Evolutionary conservation across 768 basidiomycete species (phyloP).

Genomic region (Podaxis carcinomalis): DNA sequence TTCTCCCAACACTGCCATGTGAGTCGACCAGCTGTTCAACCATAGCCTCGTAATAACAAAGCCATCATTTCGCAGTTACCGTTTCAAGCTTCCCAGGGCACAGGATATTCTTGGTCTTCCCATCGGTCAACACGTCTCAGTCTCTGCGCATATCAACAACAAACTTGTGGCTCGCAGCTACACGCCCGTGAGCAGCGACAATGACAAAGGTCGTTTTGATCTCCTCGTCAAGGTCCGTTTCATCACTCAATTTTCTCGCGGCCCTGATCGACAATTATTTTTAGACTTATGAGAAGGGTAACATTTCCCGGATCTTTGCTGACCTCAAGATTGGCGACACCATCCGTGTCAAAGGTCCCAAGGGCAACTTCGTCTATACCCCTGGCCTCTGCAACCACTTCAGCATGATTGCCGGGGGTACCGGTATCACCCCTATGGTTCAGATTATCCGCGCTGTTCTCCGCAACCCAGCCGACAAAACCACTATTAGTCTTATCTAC

Average conservation of each 20-base stretch:
- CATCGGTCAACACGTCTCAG: constrained; percentile 93
- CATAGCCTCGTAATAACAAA: neutral
- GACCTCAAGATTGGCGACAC: constrained; percentile 84
- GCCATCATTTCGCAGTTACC: constrained; percentile 57
- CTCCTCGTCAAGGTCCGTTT: constrained; percentile 85
- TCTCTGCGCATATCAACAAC: constrained; percentile 86
- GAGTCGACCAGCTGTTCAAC: constrained; percentile 22
- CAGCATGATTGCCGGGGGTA: constrained; percentile 98
- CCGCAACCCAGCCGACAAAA: constrained; percentile 83
- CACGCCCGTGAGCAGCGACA: constrained; percentile 92
- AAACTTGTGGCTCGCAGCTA: constrained; percentile 90
- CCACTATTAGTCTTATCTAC: constrained; percentile 85
- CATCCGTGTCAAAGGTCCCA: constrained; percentile 91
- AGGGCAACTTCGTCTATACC: constrained; percentile 87
- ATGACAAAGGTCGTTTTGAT: constrained; percentile 91
- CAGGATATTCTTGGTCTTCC: constrained; percentile 88
- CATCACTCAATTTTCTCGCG: neutral
- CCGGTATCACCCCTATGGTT: constrained; percentile 98
- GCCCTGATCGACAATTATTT: constrained; percentile 7
- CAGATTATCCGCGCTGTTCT: constrained; percentile 95
- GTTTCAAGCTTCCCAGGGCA: constrained; percentile 74
- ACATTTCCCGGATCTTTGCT: constrained; percentile 86
- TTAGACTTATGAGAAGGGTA: constrained; percentile 95
- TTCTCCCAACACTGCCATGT: constrained; percentile 97
- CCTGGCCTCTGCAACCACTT: constrained; percentile 71